Conservation (phyloP, 768 basidiomycete genomes). For the Aureoboletus auriporus region DNA sequence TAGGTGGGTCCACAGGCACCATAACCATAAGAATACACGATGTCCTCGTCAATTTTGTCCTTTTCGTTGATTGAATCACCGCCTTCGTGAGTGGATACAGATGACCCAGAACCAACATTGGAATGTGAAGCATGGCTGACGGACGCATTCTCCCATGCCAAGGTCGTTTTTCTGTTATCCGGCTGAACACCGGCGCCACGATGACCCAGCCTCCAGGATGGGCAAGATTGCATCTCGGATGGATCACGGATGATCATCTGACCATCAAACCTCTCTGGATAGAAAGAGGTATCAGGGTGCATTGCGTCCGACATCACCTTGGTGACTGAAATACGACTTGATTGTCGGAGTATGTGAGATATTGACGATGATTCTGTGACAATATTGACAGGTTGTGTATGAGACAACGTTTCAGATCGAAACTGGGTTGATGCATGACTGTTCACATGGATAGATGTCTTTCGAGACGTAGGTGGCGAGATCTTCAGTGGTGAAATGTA, state of each 20-base stretch:
- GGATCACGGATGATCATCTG: constrained; percentile 7
- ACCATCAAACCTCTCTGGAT: constrained; percentile 4
- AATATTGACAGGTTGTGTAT: constrained; percentile 9
- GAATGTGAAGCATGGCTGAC: constrained; percentile 5
- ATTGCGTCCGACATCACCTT: constrained; percentile 3
- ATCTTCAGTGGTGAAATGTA: constrained; percentile 9
- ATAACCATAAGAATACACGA: constrained; percentile 26
- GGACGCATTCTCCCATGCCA: constrained; percentile 10
- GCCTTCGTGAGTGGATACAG: constrained; percentile 2
- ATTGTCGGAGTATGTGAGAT: constrained; percentile 23
- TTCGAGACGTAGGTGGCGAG: constrained; percentile 17
- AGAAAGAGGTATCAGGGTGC: constrained; percentile 1
- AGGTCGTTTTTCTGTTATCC: constrained; percentile 4
- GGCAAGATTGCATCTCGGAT: constrained; percentile 18
- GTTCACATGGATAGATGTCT: constrained; percentile 6
- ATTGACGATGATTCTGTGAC: constrained; percentile 3
- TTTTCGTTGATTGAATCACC: constrained; percentile 14
- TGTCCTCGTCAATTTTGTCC: background rate
- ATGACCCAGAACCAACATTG: constrained; percentile 1
- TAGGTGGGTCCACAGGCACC: constrained; percentile 23
- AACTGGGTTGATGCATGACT: constrained; percentile 1
- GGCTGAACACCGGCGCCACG: constrained; percentile 13
- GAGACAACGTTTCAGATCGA: constrained; percentile 6
- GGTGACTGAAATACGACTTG: constrained; percentile 13
- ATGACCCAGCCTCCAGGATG: constrained; percentile 10